A percentile compares a stretch with the other conserved stretches of the same genome.
Evolutionary conservation across 2,329 filamentous ascomycete genomes (phyloP).

Genomic region (Alternaria solani): DNA sequence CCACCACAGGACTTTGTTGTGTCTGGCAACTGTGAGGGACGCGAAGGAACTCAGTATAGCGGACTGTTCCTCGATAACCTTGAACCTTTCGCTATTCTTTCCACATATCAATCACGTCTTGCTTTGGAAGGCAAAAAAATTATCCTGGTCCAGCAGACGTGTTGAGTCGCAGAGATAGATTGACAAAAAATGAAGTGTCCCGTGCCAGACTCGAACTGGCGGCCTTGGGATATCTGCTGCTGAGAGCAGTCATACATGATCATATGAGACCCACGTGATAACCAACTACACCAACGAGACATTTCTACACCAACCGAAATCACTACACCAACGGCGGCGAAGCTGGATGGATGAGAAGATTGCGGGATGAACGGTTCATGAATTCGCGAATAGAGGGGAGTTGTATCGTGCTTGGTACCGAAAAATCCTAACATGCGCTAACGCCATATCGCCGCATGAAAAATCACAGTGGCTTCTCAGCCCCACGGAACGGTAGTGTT

Average conservation of each 20-base stretch:
- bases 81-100: too few relatives aligned
- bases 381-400: too few relatives aligned
- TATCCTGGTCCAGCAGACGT: not conserved
- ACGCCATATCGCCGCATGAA: not conserved
- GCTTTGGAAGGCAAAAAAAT: not conserved
- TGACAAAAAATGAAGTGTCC: conserved; percentile 18
- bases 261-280: conserved; percentile 44
- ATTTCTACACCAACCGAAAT: not conserved
- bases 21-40: too few relatives aligned
- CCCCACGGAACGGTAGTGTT: not conserved
- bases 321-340: too few relatives aligned
- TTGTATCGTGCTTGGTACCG: too few relatives aligned
- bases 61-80: too few relatives aligned
- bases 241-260: conserved; percentile 33
- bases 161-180: not conserved
- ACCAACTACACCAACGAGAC: conserved; percentile 42
- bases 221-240: conserved; percentile 38
- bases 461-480: not conserved
- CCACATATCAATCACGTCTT: too few relatives aligned
- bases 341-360: not conserved
- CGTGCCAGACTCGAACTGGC: conserved; percentile 42
- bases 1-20: too few relatives aligned
- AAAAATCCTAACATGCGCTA: not conserved
- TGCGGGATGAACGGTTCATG: too few relatives aligned
- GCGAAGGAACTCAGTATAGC: too few relatives aligned